Evolutionary conservation across 345 rosid genomes (phyloP), one percentile per base, ranked within the genome.

Genomic region (Arabis hirsuta): DNA sequence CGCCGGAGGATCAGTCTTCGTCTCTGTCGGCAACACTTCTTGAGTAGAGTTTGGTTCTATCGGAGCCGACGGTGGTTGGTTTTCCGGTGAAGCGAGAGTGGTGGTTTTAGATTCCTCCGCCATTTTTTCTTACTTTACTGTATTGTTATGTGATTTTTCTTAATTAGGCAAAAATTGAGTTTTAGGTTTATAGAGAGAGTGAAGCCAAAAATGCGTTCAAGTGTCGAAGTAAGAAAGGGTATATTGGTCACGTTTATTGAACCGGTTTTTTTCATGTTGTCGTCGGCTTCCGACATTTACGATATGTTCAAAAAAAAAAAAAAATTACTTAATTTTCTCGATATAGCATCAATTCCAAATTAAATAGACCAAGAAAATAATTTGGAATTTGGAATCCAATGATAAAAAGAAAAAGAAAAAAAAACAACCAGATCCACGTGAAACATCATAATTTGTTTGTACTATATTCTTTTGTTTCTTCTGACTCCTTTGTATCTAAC

Each of bases 51-150:
- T 76, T 1, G 77, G 16, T 26, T 22, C 73, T 26, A 8, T 9
- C 0, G 58, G 29, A 19, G 55, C 2, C 3, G 32, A 2, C 0
- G 72, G 42, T 19, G 72, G 64, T 12, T 24, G 66, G 4, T 55
- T 67, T 12, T 50, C 76, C 76, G 79, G 44, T 1, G 76, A 64
- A 39, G 57, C 41, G 13, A 76, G 56, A 69, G 78, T 58, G 27
- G 66, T 69, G 24, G 70, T 47, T 20, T 58, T 61, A 1, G 69
- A 45, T 68, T 79, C 64, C 46, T 79, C 80, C 39, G 84, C 79
- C 84, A 82, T 82, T 16, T 62, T 67, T 27, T 16, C 41, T 32
- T 55, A 41, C 67, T 55, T 43, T 41, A 54, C 20, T 19, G 48
- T 60, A 26, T 66, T 12, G 9, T n/a, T n/a, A 12, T 58, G 57